Evolutionary conservation across 345 rosid species (phyloP).

Genomic region (Pistacia atlantica): DNA sequence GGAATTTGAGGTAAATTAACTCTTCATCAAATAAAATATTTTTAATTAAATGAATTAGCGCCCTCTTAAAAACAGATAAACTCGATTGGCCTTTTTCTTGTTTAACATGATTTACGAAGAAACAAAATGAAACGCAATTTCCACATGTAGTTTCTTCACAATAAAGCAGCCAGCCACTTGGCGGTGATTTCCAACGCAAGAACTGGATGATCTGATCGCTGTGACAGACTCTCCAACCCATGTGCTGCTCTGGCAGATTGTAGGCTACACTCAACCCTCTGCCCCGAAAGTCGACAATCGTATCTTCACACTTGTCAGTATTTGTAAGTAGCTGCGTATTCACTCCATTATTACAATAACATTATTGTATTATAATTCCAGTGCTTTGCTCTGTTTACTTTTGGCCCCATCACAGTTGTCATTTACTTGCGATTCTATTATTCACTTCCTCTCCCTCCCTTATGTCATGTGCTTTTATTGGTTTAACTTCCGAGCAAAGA

Average conservation of each 20-base stretch:
- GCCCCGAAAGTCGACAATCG: background rate
- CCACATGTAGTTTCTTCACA: background rate
- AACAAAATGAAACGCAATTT: background rate
- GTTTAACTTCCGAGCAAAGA: too few species aligned
- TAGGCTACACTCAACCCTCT: background rate
- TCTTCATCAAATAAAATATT: too few species aligned
- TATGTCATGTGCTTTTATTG: too few species aligned
- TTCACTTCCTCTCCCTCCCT: too few species aligned
- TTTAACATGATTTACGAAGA: too few species aligned
- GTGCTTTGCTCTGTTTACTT: background rate
- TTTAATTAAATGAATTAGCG: accelerated
- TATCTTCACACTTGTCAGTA: background rate
- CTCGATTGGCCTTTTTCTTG: too few species aligned
- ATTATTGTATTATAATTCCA: background rate
- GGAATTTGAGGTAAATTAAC: too few species aligned
- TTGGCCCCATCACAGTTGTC: background rate
- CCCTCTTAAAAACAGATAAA: too few species aligned
- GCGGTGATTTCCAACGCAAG: background rate
- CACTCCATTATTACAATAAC: background rate
- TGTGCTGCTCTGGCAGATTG: background rate
- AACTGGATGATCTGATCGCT: too few species aligned
- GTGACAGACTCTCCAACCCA: background rate
- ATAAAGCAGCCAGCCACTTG: background rate
- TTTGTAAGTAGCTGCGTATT: background rate
- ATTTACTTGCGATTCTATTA: too few species aligned